Evolutionary conservation across 2,329 filamentous ascomycete species (phyloP).

Genomic region (Scleromitrula shiraiana): DNA sequence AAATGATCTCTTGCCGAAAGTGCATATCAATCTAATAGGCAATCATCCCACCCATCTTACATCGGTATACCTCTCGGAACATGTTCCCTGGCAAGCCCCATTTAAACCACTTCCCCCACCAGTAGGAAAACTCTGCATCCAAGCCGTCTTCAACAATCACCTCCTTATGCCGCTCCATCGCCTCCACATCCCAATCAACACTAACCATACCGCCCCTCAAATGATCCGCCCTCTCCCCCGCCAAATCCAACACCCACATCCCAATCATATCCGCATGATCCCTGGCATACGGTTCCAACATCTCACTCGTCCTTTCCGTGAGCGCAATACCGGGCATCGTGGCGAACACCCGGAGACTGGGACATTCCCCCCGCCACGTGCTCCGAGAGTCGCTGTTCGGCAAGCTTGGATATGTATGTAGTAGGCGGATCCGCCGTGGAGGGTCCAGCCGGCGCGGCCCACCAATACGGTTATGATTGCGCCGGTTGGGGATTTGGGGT

Average conservation of each 20-base stretch:
- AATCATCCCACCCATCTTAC: too few species aligned
- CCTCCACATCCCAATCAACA: conserved; percentile 33
- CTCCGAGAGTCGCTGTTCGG: background rate
- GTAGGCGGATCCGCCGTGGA: background rate
- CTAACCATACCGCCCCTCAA: conserved; percentile 22
- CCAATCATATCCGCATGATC: conserved; percentile 29
- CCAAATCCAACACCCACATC: conserved; percentile 28
- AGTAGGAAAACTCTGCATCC: too few species aligned
- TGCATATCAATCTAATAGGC: too few species aligned
- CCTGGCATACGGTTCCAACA: conserved; percentile 27
- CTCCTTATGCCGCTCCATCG: conserved; percentile 25
- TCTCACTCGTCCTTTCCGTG: conserved; percentile 34
- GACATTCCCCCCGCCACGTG: conserved; percentile 33
- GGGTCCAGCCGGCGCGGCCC: background rate
- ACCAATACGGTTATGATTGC: background rate
- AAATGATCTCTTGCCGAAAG: too few species aligned
- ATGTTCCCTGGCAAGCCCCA: too few species aligned
- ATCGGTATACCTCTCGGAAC: too few species aligned
- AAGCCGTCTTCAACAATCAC: conserved; percentile 26
- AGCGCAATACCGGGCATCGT: conserved; percentile 40
- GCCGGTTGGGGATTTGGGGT: background rate
- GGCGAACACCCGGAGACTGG: conserved; percentile 34
- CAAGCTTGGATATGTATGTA: background rate
- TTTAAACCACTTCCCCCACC: too few species aligned
- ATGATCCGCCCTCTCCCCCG: conserved; percentile 28